A percentile compares a stretch with the other conserved stretches of the same genome.
These are phyloP conservation scores for Phytophthora hybrid DNA, from an alignment of 352 stramenopile genomes.

Conservation along the genomic window DNA sequence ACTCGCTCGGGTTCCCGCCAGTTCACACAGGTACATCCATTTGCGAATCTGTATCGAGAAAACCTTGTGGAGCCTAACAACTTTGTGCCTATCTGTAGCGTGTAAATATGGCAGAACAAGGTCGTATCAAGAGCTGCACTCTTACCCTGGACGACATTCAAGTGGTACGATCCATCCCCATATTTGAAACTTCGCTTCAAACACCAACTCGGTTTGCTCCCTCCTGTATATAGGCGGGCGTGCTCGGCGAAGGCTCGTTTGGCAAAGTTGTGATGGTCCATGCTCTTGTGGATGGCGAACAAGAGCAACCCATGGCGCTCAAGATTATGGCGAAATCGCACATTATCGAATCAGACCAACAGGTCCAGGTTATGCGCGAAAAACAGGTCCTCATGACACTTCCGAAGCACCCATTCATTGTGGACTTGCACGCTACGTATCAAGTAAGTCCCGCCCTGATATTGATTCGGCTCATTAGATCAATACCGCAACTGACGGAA, in stretches of 20 bases:
- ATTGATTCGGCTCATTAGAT: not conserved
- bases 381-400: conserved; percentile 91
- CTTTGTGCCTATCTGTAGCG: conserved; percentile 33
- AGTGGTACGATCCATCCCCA: conserved; percentile 43
- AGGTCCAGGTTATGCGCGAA: conserved; percentile 95
- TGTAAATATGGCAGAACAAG: conserved; percentile 57
- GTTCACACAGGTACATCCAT: conserved; percentile 55
- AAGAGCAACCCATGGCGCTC: conserved; percentile 81
- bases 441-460: conserved; percentile 43
- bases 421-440: conserved; percentile 92
- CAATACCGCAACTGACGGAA: not conserved
- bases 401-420: conserved; percentile 91
- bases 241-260: conserved; percentile 96
- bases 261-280: conserved; percentile 95
- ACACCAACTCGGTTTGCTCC: not conserved
- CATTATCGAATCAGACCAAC: conserved; percentile 94
- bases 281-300: conserved; percentile 60
- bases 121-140: conserved; percentile 57
- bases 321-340: conserved; percentile 95
- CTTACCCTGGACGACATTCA: conserved; percentile 73
- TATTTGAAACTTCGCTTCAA: not conserved
- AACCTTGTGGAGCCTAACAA: conserved; percentile 3
- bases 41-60: not conserved
- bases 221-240: conserved; percentile 57
- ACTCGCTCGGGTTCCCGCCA: conserved; percentile 60